Percentiles rank a stretch among this genome's conserved stretches.
These are phyloP conservation scores for Talaromyces amestolkiae DNA, from an alignment of 2,329 filamentous ascomycete species.

Conservation along the genomic window DNA sequence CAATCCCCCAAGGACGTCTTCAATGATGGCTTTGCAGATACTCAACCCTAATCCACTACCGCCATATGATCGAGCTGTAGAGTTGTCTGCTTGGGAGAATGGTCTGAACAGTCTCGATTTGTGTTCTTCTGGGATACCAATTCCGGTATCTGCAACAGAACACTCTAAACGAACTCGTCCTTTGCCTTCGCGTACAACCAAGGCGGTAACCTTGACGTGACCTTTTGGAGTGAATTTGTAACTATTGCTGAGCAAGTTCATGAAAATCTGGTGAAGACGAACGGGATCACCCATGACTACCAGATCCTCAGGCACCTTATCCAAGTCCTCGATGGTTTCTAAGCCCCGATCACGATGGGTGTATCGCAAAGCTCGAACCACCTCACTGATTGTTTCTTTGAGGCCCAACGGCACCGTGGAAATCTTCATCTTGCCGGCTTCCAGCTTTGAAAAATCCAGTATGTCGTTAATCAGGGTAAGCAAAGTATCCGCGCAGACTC, in stretches of 20 bases:
- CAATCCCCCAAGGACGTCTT: slow-evolving; percentile 83
- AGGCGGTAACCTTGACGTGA: slow-evolving; percentile 77
- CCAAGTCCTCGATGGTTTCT: slow-evolving; percentile 64
- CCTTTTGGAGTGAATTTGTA: slow-evolving; percentile 91
- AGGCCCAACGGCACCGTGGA: slow-evolving; percentile 82
- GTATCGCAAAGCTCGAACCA: slow-evolving; percentile 62
- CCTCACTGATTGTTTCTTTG: slow-evolving; percentile 63
- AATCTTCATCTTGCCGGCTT: slow-evolving; percentile 82
- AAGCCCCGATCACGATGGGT: slow-evolving; percentile 62
- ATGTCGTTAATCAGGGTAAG: slow-evolving; percentile 90
- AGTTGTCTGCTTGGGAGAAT: slow-evolving; percentile 89
- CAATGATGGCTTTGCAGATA: slow-evolving; percentile 91
- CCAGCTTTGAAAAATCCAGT: slow-evolving; percentile 81
- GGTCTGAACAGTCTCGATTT: slow-evolving; percentile 84
- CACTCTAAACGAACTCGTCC: slow-evolving; percentile 74
- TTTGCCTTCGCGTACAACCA: slow-evolving; percentile 67
- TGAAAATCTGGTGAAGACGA: slow-evolving; percentile 72
- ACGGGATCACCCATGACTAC: slow-evolving; percentile 83
- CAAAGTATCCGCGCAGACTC: slow-evolving; percentile 69
- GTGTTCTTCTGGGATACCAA: slow-evolving; percentile 76
- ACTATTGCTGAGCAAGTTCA: slow-evolving; percentile 85
- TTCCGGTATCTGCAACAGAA: slow-evolving; percentile 85
- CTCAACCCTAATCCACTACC: slow-evolving; percentile 87
- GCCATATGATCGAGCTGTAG: slow-evolving; percentile 85
- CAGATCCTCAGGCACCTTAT: slow-evolving; percentile 54